Base-by-base conservation (phyloP, 2,329 filamentous ascomycete genomes). In the Stagonosporopsis cucurbitacearum region DNA sequence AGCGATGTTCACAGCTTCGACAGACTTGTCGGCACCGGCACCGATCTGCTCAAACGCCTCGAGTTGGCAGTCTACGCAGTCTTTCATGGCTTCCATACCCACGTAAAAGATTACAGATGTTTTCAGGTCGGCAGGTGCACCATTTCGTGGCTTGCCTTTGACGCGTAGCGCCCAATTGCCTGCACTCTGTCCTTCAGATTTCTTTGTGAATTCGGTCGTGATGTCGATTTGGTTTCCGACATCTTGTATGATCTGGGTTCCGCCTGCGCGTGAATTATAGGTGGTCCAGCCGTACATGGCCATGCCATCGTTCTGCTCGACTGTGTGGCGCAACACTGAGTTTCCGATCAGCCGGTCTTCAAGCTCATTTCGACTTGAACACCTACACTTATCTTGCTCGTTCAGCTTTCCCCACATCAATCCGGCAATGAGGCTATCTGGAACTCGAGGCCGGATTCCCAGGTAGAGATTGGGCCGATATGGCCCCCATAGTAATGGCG, bases 201-300 rank as follows among this genome's bases (percentile, higher is more conserved):
- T 82, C 78, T 98, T 98, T 70, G 96, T 86, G 76, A 97, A 96
- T 37, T 90, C 89, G 23, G 94, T 96, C 8, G 90, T 95, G 59
- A 98, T 83, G 77, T 97, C 92, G 59, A 98, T 83, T 49, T 85
- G 85, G 77, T 97, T 98, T 39, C 85, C 88, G 47, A 87, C 86
- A 72, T 98, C 95, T 69, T 94, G 90, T 53, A 98, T 93, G 1
- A 89, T 89, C 77, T 98, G 91, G 17, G 89, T 82, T 44, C 94
- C 95, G 57, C 94, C 95, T 49, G 82, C 88, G 54, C 94, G 84
- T 28, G 91, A 87, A 77, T 98, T 93, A 76, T 96, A 99, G 72
- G 95, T 90, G 66, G 96, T 92, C 94, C 95, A 99, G 58, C 94
- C 94, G 75, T 98, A 98, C 44, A 93, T 93, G 39, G 86, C 88